A percentile compares a stretch with the other conserved stretches of the same genome.
phyloP scores from a whole-genome alignment of 305 asterid genomes.

The Solanum aculeatissimum region DNA sequence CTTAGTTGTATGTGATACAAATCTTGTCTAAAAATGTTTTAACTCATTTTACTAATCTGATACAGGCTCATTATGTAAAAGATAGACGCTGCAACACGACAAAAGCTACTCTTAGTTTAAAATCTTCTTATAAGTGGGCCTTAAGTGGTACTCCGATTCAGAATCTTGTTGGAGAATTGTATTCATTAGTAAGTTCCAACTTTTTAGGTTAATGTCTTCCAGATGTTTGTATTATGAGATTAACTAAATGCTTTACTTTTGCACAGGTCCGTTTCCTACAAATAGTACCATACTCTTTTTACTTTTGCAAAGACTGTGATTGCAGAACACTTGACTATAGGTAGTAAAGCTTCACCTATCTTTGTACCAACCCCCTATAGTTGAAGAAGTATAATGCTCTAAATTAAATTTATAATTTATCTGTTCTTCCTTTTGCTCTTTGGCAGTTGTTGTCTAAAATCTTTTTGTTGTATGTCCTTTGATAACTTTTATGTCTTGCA shows the following conservation, averaged over 20 bases:
- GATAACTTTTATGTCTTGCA: slow-evolving; percentile 15
- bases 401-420: not conserved
- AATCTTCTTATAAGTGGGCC: slow-evolving; percentile 86
- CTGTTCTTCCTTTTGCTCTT: not conserved
- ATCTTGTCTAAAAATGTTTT: not conserved
- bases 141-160: slow-evolving; percentile 98
- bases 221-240: not conserved
- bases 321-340: slow-evolving; percentile 76
- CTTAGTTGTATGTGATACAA: not conserved
- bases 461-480: not conserved
- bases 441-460: not conserved
- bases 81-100: slow-evolving; percentile 76
- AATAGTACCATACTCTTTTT: slow-evolving; percentile 74
- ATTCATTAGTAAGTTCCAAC: slow-evolving; percentile 73
- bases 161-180: slow-evolving; percentile 95
- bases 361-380: not conserved
- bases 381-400: not conserved
- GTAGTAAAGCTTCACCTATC: slow-evolving; percentile 26
- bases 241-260: slow-evolving; percentile 4
- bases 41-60: not conserved
- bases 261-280: slow-evolving; percentile 86
- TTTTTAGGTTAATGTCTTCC: not conserved
- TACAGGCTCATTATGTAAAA: slow-evolving; percentile 88
- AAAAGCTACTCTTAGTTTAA: slow-evolving; percentile 67
- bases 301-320: slow-evolving; percentile 95